Evolutionary conservation across 495 filamentous ascomycete genomes (phyloP).

Genomic region (Tricharina praecox): DNA sequence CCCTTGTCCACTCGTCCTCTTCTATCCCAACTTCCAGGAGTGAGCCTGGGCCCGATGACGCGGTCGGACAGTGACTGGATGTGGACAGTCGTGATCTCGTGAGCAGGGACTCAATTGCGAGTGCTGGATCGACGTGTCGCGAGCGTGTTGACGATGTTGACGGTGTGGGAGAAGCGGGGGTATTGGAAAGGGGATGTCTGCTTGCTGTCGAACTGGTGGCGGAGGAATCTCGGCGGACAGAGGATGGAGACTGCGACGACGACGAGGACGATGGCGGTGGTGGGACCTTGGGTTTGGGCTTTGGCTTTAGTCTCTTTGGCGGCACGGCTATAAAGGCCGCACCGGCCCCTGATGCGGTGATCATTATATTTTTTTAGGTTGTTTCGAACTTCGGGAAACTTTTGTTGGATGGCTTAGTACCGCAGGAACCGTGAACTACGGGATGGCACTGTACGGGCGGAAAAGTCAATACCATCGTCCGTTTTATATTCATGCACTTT

Average conservation of each 20-base stretch:
- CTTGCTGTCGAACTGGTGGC: conserved; percentile 15
- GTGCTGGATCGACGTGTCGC: background rate
- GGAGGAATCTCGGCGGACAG: conserved; percentile 11
- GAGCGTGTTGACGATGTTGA: conserved; percentile 10
- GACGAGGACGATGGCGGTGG: background rate
- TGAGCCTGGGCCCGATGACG: background rate
- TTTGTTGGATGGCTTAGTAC: too few species aligned
- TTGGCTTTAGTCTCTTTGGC: conserved; percentile 23
- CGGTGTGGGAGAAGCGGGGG: too few species aligned
- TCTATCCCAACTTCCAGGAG: conserved; percentile 4
- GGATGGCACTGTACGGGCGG: background rate
- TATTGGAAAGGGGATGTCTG: conserved; percentile 9
- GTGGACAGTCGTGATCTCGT: conserved; percentile 11
- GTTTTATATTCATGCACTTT: too few species aligned
- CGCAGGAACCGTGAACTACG: background rate
- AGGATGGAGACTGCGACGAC: background rate
- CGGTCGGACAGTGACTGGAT: too few species aligned
- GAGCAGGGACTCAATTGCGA: conserved; percentile 17
- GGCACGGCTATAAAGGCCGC: conserved; percentile 23
- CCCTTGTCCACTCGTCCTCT: conserved; percentile 7
- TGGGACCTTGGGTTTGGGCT: background rate
- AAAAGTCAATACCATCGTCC: background rate
- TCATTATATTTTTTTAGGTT: background rate
- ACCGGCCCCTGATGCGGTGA: conserved; percentile 15
- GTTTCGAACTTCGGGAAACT: background rate